Evolutionary conservation across 1,284 basidiomycete genomes (phyloP).

Genomic region (Veloporphyrellus conicus): DNA sequence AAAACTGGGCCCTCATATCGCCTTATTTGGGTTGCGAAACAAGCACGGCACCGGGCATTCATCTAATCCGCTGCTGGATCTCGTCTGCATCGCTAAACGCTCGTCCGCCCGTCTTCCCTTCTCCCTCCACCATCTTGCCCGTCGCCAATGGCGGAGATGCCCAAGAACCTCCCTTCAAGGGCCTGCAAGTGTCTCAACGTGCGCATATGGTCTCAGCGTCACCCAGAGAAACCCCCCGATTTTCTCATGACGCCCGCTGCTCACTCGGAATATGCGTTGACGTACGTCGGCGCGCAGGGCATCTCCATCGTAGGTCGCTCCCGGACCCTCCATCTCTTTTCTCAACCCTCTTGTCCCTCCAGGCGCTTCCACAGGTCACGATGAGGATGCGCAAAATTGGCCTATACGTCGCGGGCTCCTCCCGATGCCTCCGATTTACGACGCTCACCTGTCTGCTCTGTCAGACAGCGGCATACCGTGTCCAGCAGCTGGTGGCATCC

Average conservation of each 20-base stretch:
- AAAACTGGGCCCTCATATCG: slow-evolving; percentile 17
- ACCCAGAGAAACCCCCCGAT: slow-evolving; percentile 32
- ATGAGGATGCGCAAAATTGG: slow-evolving; percentile 57
- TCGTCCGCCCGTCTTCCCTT: slow-evolving; percentile 17
- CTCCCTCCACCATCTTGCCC: slow-evolving; percentile 19
- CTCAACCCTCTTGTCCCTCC: slow-evolving; percentile 13
- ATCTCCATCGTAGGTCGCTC: slow-evolving; percentile 54
- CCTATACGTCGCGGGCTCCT: slow-evolving; percentile 41
- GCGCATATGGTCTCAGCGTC: slow-evolving; percentile 40
- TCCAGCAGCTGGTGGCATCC: slow-evolving; percentile 54
- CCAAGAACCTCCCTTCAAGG: slow-evolving; percentile 11
- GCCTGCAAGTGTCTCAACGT: slow-evolving; percentile 73
- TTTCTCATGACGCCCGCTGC: slow-evolving; percentile 25
- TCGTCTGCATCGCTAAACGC: slow-evolving; percentile 26
- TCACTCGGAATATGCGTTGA: slow-evolving; percentile 49
- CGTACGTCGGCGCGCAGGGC: slow-evolving; percentile 65
- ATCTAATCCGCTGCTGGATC: slow-evolving; percentile 32
- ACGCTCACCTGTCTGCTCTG: slow-evolving; percentile 69
- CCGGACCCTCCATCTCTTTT: not conserved
- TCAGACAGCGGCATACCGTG: slow-evolving; percentile 62
- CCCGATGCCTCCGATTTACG: slow-evolving; percentile 54
- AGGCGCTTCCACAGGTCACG: slow-evolving; percentile 70
- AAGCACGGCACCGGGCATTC: slow-evolving; percentile 34
- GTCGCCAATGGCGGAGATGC: slow-evolving; percentile 25
- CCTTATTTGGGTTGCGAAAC: slow-evolving; percentile 28